Evolutionary conservation across 352 stramenopile genomes (phyloP).

Genomic region (Phytophthora constricta): DNA sequence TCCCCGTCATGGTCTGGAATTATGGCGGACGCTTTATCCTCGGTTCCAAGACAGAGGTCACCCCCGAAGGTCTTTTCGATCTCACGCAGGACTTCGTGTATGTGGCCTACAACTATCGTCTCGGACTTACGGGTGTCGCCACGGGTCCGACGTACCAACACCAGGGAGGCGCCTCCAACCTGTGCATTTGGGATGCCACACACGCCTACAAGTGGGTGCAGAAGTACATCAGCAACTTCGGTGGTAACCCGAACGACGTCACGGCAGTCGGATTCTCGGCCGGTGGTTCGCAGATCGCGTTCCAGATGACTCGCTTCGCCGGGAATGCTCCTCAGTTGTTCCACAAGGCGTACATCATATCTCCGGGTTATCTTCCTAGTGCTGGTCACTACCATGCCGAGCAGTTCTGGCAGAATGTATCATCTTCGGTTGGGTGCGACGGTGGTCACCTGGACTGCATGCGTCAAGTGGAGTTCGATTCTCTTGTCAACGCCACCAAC

Average conservation of each 20-base stretch:
- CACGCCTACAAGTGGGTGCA: constrained; percentile 44
- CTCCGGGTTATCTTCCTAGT: constrained; percentile 20
- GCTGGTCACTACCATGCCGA: constrained; percentile 30
- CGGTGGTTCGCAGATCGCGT: constrained; percentile 27
- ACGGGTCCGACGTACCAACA: constrained; percentile 32
- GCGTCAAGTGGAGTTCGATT: constrained; percentile 23
- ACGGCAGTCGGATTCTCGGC: constrained; percentile 40
- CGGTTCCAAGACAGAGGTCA: constrained; percentile 27
- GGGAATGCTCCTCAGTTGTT: constrained; percentile 30
- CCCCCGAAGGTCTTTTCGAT: constrained; percentile 31
- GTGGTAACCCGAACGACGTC: constrained; percentile 43
- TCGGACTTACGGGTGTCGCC: constrained; percentile 32
- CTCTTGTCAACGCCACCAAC: constrained; percentile 14
- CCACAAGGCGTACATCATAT: constrained; percentile 40
- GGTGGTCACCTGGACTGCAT: constrained; percentile 30
- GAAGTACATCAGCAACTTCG: constrained; percentile 46
- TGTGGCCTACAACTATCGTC: constrained; percentile 48
- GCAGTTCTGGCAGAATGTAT: constrained; percentile 40
- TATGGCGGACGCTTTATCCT: constrained; percentile 35
- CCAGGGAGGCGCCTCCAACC: constrained; percentile 33
- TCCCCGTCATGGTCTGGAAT: constrained; percentile 42
- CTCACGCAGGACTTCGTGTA: constrained; percentile 37
- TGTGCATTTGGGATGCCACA: constrained; percentile 33
- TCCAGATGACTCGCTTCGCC: constrained; percentile 36
- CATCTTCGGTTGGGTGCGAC: constrained; percentile 17